These are phyloP conservation scores for Colletotrichum magnum DNA, from an alignment of 2,329 filamentous ascomycete species.

Conservation along the genomic window DNA sequence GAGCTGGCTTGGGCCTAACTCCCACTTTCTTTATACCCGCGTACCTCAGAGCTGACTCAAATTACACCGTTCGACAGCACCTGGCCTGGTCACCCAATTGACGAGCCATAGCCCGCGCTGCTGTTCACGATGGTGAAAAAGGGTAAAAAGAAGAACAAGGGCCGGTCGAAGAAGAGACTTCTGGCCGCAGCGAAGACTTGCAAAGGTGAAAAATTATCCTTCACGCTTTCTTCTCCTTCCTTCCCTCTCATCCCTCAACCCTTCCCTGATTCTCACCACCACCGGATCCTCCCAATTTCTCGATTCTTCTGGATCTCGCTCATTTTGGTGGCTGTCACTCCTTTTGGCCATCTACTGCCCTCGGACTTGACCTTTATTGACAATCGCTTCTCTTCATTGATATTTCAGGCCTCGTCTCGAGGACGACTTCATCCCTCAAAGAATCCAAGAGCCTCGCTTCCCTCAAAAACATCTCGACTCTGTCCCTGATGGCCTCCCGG, in stretches of 20 bases:
- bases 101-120: background rate
- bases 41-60: too few species aligned
- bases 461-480: background rate
- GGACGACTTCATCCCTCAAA: background rate
- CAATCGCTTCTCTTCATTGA: background rate
- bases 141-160: background rate
- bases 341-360: background rate
- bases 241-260: background rate
- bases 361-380: background rate
- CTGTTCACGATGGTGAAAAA: background rate
- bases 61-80: too few species aligned
- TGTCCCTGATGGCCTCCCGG: background rate
- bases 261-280: background rate
- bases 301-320: background rate
- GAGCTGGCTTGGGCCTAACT: too few species aligned
- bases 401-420: constrained; percentile 1
- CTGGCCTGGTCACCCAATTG: background rate
- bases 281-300: background rate
- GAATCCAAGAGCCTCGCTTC: background rate
- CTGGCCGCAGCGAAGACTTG: background rate
- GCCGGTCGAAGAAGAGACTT: background rate
- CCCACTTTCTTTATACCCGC: too few species aligned
- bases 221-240: background rate
- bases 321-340: background rate
- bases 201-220: constrained; percentile 11